Evolutionary conservation across 2,329 filamentous ascomycete genomes (phyloP), one percentile per base, ranked within the genome.

Genomic region (Davidsoniella neocaledoniae): DNA sequence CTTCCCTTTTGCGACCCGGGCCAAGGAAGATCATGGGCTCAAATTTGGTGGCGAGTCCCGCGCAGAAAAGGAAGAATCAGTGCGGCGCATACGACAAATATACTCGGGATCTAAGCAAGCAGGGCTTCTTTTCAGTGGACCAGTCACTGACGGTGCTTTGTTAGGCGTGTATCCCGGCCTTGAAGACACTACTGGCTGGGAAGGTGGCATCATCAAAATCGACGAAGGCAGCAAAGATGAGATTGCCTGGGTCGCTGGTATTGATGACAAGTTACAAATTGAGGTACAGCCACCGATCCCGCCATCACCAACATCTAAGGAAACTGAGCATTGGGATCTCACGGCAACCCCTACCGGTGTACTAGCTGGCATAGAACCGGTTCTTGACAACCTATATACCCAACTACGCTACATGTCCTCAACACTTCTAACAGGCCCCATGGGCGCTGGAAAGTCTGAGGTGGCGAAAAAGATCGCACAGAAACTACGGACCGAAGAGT

Each of bases 41-140:
- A 86, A 79, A 57, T 94, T 96, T 60, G 90, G 90, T 4, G 86
- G 87, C 12, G 86, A 94, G 57, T 84, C 86, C 0, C 85, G 86
- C 57, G 76, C 83, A 5, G 85, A 91, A 56, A 80, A 81, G 48
- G 86, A 94, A 59, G 86, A 87, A 56, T 78, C 79, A 2, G 69
- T 76, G 12, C 81, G 82, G 58, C 76, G 77, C 41, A 79, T 94
- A 54, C 76, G 77, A 54, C 73, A 79, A 9, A 74, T 86, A 2
- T 91, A 91, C 57, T 72, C 70, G 26, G 78, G 82, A 1, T 47
- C 47, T 5, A 53, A 53, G 17, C 47, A 47, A 29, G 33, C 47
- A 3, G 51, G 51, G 3, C 47, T 47, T n/a, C 63, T 96, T 16
- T 68, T 96, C 1, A 76, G 83, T 50, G 91, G 91, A 0, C 87